A percentile compares a stretch with the other conserved stretches of the same genome.
phyloP scores from a whole-genome alignment of 495 filamentous ascomycete species.

The Annulohypoxylon moriforme region DNA sequence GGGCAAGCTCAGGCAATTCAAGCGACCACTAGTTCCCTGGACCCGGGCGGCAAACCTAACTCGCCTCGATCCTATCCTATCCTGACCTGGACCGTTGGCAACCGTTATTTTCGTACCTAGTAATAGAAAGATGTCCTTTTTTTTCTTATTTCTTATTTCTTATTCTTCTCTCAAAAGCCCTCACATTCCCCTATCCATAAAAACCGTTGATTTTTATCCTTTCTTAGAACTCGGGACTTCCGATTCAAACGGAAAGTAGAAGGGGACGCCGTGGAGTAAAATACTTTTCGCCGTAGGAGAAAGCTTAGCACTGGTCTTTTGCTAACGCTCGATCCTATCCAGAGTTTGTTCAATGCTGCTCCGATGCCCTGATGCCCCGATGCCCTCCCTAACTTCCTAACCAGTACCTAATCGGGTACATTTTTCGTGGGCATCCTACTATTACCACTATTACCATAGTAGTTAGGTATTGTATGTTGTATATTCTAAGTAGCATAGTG shows the following conservation, averaged over 20 bases:
- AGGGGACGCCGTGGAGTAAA: constrained; percentile 7
- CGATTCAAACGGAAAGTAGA: constrained; percentile 7
- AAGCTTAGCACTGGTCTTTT: constrained; percentile 20
- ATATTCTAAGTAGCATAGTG: not conserved
- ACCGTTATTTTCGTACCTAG: not conserved
- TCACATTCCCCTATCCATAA: constrained; percentile 15
- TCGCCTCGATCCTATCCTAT: constrained; percentile 8
- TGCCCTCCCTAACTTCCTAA: not conserved
- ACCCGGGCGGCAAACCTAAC: constrained; percentile 20
- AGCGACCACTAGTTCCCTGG: constrained; percentile 34
- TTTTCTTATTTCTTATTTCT: not conserved
- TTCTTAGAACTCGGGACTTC: constrained; percentile 27
- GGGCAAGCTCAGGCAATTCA: constrained; percentile 21
- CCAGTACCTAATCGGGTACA: constrained; percentile 20
- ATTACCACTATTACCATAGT: not conserved
- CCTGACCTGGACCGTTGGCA: not conserved
- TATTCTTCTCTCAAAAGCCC: constrained; percentile 2
- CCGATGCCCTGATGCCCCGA: not conserved
- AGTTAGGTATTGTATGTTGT: not conserved
- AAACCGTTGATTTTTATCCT: not conserved
- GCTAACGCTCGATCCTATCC: constrained; percentile 37
- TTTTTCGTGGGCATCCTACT: constrained; percentile 7
- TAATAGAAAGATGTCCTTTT: not conserved
- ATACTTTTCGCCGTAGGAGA: constrained; percentile 3
- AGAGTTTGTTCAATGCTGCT: constrained; percentile 24